A percentile compares a stretch with the other conserved stretches of the same genome.
These are phyloP conservation scores for Coniochaeta ligniaria DNA, from an alignment of 2,329 filamentous ascomycete species.

Conservation along the genomic window DNA sequence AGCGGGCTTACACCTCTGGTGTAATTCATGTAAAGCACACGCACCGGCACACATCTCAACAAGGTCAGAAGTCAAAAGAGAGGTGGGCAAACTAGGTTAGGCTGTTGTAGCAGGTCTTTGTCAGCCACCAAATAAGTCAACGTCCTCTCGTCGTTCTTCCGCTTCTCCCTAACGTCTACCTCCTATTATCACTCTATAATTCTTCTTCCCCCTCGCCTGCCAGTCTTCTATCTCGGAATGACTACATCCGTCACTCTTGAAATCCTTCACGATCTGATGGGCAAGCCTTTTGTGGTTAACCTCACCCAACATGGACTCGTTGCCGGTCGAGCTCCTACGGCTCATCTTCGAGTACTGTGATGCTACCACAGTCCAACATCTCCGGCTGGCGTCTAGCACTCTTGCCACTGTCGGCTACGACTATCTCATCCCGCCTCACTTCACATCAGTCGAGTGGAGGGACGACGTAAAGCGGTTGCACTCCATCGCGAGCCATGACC, in stretches of 20 bases:
- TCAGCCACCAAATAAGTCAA: background rate
- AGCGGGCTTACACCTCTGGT: background rate
- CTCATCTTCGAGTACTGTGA: slow-evolving; percentile 35
- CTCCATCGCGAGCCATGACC: slow-evolving; percentile 33
- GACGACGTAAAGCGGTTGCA: slow-evolving; percentile 37
- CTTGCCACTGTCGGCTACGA: slow-evolving; percentile 34
- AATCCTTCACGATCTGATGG: background rate
- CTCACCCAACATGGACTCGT: slow-evolving; percentile 16
- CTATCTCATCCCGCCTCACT: slow-evolving; percentile 31
- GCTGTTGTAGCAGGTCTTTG: background rate
- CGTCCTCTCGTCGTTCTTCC: background rate
- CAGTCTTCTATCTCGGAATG: background rate
- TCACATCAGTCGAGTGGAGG: slow-evolving; percentile 35
- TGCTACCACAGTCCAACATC: slow-evolving; percentile 26
- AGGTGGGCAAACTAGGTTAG: background rate
- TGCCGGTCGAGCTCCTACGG: slow-evolving; percentile 21
- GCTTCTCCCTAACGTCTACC: background rate
- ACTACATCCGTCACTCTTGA: background rate
- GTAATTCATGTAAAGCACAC: background rate
- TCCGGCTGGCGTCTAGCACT: slow-evolving; percentile 30
- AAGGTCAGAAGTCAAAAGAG: background rate
- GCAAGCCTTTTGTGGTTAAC: background rate
- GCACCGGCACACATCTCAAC: background rate
- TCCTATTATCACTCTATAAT: background rate
- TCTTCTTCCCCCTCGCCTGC: background rate